Conservation (phyloP, 345 rosid species). For the Eucalyptus pumila region DNA sequence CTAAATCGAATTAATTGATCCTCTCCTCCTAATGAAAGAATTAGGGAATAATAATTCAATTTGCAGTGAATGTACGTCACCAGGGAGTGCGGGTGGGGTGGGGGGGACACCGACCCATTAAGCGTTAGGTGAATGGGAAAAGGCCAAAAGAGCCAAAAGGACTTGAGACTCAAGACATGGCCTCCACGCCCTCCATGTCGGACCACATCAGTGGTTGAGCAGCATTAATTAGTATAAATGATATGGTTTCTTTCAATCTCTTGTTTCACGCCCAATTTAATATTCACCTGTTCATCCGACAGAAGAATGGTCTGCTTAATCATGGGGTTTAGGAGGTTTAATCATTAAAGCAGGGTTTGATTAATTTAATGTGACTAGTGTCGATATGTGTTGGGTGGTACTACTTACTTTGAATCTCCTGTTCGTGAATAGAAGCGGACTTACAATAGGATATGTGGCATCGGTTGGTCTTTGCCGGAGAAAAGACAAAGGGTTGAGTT, state of each 20-base stretch:
- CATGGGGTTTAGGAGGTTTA: neutral
- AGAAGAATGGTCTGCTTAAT: neutral
- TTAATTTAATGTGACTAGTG: neutral
- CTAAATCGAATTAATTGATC: neutral
- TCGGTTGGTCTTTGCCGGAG: neutral
- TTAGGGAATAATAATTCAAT: neutral
- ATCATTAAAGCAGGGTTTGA: neutral
- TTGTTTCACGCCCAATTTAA: neutral
- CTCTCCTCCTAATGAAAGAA: neutral
- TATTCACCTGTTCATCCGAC: neutral
- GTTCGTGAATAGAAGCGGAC: neutral
- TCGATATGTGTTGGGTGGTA: neutral
- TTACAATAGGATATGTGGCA: neutral
- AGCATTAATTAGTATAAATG: neutral
- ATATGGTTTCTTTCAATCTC: neutral
- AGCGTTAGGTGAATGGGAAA: neutral
- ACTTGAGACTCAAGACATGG: neutral
- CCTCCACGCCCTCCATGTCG: neutral
- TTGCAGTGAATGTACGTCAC: neutral
- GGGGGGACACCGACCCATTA: neutral
- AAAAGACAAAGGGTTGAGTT: neutral
- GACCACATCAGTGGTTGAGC: neutral
- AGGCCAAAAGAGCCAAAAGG: neutral
- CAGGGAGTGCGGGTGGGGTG: neutral
- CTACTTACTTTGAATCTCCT: neutral